A percentile compares a stretch with the other conserved stretches of the same genome.
phyloP scores from a whole-genome alignment of 768 basidiomycete genomes.

The Leccinum disarticulatum region DNA sequence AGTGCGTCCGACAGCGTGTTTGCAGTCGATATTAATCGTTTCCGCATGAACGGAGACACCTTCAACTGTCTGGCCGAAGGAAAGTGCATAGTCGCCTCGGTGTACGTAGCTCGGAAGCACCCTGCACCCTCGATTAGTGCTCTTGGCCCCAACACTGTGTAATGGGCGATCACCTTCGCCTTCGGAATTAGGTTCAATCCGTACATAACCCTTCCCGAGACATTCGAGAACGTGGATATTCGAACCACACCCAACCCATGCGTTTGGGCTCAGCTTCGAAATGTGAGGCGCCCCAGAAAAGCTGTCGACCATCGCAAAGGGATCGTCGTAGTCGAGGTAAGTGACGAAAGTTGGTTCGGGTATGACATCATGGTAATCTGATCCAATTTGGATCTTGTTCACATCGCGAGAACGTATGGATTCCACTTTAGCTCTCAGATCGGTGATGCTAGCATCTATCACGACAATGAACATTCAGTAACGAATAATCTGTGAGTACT shows the following conservation, averaged over 20 bases:
- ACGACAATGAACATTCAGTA: background rate
- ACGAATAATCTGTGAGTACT: constrained; percentile 6
- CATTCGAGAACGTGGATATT: constrained; percentile 74
- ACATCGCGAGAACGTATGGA: constrained; percentile 11
- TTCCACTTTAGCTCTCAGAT: constrained; percentile 44
- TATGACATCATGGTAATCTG: constrained; percentile 35
- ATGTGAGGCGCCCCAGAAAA: constrained; percentile 58
- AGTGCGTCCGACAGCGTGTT: constrained; percentile 58
- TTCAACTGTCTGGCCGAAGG: constrained; percentile 44
- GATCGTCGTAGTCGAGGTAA: constrained; percentile 76
- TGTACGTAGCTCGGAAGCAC: constrained; percentile 53
- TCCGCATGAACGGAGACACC: constrained; percentile 54
- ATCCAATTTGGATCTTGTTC: constrained; percentile 1
- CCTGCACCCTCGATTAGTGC: constrained; percentile 19
- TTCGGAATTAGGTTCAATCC: constrained; percentile 49
- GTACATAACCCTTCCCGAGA: constrained; percentile 66
- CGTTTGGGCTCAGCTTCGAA: constrained; percentile 49
- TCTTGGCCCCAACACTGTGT: background rate
- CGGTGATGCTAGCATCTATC: constrained; percentile 52
- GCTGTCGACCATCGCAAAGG: constrained; percentile 56
- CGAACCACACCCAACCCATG: constrained; percentile 81
- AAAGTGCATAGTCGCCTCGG: constrained; percentile 48
- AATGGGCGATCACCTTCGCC: constrained; percentile 33
- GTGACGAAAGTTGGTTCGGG: constrained; percentile 63
- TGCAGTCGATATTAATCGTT: constrained; percentile 54